These are phyloP conservation scores for Sporothrix variecibatus DNA, from an alignment of 2,329 filamentous ascomycete genomes.

Conservation along the genomic window DNA sequence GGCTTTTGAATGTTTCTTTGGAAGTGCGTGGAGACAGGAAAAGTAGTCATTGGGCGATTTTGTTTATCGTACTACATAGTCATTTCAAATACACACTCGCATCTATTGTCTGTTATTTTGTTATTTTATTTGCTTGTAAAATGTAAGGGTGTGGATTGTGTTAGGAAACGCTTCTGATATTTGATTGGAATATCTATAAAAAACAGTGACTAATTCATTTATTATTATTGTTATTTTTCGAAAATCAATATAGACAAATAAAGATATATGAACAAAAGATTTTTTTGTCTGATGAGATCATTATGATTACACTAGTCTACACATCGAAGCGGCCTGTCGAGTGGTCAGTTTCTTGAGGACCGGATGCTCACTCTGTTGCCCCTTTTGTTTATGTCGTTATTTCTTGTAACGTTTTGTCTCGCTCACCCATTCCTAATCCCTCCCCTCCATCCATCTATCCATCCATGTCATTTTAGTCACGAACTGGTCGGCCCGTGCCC, in stretches of 20 bases:
- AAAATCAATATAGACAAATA: background rate
- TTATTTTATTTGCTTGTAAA: background rate
- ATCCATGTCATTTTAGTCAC: slow-evolving; percentile 1
- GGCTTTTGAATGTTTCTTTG: slow-evolving; percentile 47
- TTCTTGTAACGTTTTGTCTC: background rate
- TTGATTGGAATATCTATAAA: no score
- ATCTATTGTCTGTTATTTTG: background rate
- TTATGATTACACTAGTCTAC: background rate
- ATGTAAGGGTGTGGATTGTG: no score
- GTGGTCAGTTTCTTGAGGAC: no score
- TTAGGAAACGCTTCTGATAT: no score
- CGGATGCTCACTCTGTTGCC: background rate
- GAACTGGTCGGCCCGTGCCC: slow-evolving; percentile 22
- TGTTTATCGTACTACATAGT: background rate
- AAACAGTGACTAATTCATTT: no score
- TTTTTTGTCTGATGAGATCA: background rate
- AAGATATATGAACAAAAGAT: background rate
- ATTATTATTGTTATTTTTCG: no score
- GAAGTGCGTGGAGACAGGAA: background rate
- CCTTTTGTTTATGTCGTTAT: background rate
- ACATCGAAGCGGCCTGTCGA: background rate
- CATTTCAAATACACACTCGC: background rate
- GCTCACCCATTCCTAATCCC: background rate
- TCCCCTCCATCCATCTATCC: background rate
- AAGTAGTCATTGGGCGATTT: background rate